These are phyloP conservation scores for Fomitopsis schrenkii DNA, from an alignment of 1,284 basidiomycete species.

Conservation along the genomic window DNA sequence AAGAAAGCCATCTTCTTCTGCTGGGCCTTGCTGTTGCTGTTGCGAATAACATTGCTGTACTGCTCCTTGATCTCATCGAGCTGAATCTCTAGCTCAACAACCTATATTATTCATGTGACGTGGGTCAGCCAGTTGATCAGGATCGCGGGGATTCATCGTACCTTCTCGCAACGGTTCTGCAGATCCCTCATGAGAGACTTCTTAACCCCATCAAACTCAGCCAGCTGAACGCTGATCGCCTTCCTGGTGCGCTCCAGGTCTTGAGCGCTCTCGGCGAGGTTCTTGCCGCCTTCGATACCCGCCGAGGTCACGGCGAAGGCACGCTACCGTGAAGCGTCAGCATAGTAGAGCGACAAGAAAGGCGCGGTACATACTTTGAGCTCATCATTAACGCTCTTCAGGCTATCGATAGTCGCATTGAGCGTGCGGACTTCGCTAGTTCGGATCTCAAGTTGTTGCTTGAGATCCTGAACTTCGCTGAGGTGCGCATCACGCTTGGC, in stretches of 20 bases:
- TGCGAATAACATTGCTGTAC: conserved; percentile 97
- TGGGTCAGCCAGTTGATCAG: conserved; percentile 6
- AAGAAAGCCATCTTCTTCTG: conserved; percentile 99
- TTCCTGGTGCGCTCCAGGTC: conserved; percentile 97
- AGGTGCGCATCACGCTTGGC: conserved; percentile 89
- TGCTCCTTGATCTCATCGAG: conserved; percentile 98
- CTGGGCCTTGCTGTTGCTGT: conserved; percentile 96
- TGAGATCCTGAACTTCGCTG: conserved; percentile 86
- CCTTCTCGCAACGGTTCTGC: conserved; percentile 99
- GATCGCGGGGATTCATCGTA: conserved; percentile 29
- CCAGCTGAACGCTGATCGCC: conserved; percentile 94
- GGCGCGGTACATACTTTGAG: conserved; percentile 66
- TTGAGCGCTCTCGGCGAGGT: conserved; percentile 92
- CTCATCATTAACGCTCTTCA: conserved; percentile 97
- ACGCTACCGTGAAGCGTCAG: conserved; percentile 50
- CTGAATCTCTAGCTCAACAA: conserved; percentile 99
- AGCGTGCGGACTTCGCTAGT: conserved; percentile 83
- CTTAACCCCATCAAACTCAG: conserved; percentile 98
- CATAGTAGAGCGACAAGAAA: neutral
- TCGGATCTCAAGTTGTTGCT: conserved; percentile 88
- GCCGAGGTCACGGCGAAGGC: conserved; percentile 96
- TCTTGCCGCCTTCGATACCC: conserved; percentile 94
- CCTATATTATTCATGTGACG: conserved; percentile 44
- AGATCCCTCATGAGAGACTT: conserved; percentile 98
- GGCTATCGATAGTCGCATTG: conserved; percentile 85